Evolutionary conservation across 192 early-diverging fungal genomes (phyloP).

Genomic region (Phycomyces nitens): DNA sequence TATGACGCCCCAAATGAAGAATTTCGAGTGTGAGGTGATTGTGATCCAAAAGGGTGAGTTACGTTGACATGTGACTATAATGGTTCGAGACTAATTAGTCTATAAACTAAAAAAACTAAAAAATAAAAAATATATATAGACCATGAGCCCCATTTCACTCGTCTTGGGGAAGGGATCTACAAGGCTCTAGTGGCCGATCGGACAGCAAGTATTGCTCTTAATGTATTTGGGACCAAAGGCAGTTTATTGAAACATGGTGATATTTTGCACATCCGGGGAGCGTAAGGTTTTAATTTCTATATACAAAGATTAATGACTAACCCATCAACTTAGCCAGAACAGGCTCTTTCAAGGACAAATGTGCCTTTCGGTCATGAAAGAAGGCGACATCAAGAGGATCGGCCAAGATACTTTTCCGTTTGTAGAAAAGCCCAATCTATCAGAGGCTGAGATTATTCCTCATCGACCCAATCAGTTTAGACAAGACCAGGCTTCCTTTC

Average conservation of each 20-base stretch:
- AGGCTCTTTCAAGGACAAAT: slow-evolving; percentile 53
- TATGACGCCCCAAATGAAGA: slow-evolving; percentile 54
- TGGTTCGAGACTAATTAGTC: background rate
- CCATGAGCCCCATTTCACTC: slow-evolving; percentile 40
- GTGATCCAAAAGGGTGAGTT: slow-evolving; percentile 52
- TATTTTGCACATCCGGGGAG: slow-evolving; percentile 52
- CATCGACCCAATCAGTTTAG: slow-evolving; percentile 1
- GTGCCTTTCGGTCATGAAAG: slow-evolving; percentile 46
- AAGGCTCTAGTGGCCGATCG: slow-evolving; percentile 61
- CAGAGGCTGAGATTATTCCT: slow-evolving; percentile 11
- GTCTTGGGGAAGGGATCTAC: slow-evolving; percentile 51
- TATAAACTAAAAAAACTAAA: too few species aligned
- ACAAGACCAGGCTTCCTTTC: background rate
- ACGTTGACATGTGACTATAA: background rate
- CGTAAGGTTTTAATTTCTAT: slow-evolving; percentile 32
- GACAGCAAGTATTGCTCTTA: slow-evolving; percentile 56
- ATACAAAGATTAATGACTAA: too few species aligned
- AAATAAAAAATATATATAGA: slow-evolving; percentile 16
- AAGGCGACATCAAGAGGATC: slow-evolving; percentile 52
- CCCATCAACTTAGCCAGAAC: slow-evolving; percentile 48
- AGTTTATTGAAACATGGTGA: slow-evolving; percentile 53
- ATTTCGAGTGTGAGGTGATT: slow-evolving; percentile 62
- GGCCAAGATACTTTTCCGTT: slow-evolving; percentile 50
- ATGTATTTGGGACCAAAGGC: slow-evolving; percentile 53
- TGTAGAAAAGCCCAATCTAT: slow-evolving; percentile 36